Base-by-base conservation (phyloP, 2,329 filamentous ascomycete species). In the Pseudocercospora musae region DNA sequence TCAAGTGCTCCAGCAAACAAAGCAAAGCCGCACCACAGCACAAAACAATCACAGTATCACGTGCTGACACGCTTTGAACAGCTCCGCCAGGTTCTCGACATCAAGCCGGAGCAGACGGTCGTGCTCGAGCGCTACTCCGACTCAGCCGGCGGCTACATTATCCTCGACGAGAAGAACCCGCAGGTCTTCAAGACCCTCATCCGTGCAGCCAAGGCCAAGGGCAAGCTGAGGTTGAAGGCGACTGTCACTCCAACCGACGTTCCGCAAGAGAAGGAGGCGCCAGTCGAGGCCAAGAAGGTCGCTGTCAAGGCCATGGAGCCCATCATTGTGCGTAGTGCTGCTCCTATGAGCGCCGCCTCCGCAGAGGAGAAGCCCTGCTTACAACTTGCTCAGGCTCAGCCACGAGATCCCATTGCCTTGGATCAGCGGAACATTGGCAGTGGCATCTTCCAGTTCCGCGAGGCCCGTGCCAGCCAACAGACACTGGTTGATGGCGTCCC, bases 131-230 rank as follows among this genome's bases (percentile, higher is more conserved):
- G 95, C 70, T 99, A 92, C 80, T 98, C 95, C 68, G 95, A 99
- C 78, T 97, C 92, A 68, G 91, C 92, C 68, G 89, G 84, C 50
- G 82, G 87, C 67, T 98, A 90, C 78, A 85, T 98, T 68, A 82
- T 85, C 49, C 88, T 99, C 63, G 89, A 96, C 76, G 82, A 87
- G 65, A 82, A 83, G 74, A 96, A 96, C 73, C 79, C 85, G 8
- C 83, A 90, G 50, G 91, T 96, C 72, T 99, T 96, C 84, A 98
- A 97, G 82, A 95, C 97, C 76, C 88, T 99, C 46, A 94, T 95
- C 76, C 89, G 95, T 72, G 95, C 95, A 69, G 95, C 95, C 67
- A 99, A 97, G 82, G 95, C 95, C 40, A 99, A 99, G 84, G 87
- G 93, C 68, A 99, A 98, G 87, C 88, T 99, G 70, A 93, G 95